Evolutionary conservation across 495 filamentous ascomycete species (phyloP), one percentile per base, ranked within the genome.

Genomic region (Annulohypoxylon nitens): DNA sequence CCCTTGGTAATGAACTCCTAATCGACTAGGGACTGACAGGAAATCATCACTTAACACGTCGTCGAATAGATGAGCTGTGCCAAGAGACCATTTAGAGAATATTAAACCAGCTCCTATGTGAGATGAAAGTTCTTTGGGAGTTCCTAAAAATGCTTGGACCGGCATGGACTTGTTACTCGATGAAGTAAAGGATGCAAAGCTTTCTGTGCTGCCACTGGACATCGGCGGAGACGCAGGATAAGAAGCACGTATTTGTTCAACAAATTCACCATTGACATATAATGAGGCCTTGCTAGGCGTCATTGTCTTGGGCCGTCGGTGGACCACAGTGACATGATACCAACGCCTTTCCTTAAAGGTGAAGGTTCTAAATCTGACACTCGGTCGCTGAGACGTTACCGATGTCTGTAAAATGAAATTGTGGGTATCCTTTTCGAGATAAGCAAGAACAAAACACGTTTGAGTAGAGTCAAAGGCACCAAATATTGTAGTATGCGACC

Each of bases 341-440:
- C 96, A 98, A 69, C 81, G 84, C 34, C 88, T 83, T 58, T 91
- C 85, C 69, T 91, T 81, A 76, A 99, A 98, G 2, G 84, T 82
- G 4, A 89, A 86, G 0, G 92, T 92, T 79, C 94, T 96, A 84
- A 99, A 99, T 58, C 96, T 89, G 26, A 98, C 92, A 82, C 95
- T 98, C 5, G 96, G 94, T 36, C 91, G 87, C 20, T 91, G 83
- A 1, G 93, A 95, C 41, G 88, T 93, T 59, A 98, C 92, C 11
- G 97, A 98, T 37, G 96, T 98, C 78, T 99, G 96, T 23, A 99
- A 84, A 76, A 99, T 98, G 71, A 99, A 94, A 76, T 97, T 94
- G 30, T 88, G 90, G n/a, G 93, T 97, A 77, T 98, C 94, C 76
- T 91, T 93, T 79, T 99, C 96, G 25, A 99, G 87, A 78, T 98